A percentile compares a stretch with the other conserved stretches of the same genome.
Conservation (phyloP, 1,284 basidiomycete genomes). For the Melampsora abietis-canadensis region DNA sequence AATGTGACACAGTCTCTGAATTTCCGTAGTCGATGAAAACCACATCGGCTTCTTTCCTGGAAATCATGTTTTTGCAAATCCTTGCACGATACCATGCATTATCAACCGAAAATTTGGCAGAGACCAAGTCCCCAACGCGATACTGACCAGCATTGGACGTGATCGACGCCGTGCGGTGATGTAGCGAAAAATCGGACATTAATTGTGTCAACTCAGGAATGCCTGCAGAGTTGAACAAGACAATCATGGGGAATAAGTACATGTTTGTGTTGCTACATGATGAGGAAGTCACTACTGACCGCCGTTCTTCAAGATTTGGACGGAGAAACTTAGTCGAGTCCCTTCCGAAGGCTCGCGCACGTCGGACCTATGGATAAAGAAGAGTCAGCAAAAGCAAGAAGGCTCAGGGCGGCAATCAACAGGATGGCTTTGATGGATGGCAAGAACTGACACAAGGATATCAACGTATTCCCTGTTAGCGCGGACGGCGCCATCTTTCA, state of each 20-base stretch:
- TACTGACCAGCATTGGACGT: slow-evolving; percentile 66
- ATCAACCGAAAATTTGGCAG: slow-evolving; percentile 75
- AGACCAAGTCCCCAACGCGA: slow-evolving; percentile 73
- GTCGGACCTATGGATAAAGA: slow-evolving; percentile 84
- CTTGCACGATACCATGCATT: slow-evolving; percentile 90
- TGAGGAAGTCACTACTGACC: slow-evolving; percentile 57
- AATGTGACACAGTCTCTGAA: slow-evolving; percentile 48
- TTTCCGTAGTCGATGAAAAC: slow-evolving; percentile 51
- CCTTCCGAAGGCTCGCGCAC: slow-evolving; percentile 65
- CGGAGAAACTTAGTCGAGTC: slow-evolving; percentile 77
- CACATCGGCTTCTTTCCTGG: slow-evolving; percentile 81
- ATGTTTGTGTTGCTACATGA: background rate
- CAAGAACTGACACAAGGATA: slow-evolving; percentile 63
- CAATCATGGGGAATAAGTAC: slow-evolving; percentile 62
- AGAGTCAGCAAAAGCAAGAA: slow-evolving; percentile 59
- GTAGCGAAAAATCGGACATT: slow-evolving; percentile 84
- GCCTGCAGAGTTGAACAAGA: slow-evolving; percentile 48
- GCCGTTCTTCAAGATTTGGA: slow-evolving; percentile 84
- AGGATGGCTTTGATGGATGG: slow-evolving; percentile 31
- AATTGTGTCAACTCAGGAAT: slow-evolving; percentile 72
- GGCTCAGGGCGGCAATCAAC: no score
- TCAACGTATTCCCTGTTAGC: slow-evolving; percentile 81
- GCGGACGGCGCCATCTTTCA: slow-evolving; percentile 13
- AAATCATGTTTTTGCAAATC: slow-evolving; percentile 66
- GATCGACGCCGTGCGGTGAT: slow-evolving; percentile 68